Conservation (phyloP, 2,329 filamentous ascomycete genomes). For the Phialophora tarda region DNA sequence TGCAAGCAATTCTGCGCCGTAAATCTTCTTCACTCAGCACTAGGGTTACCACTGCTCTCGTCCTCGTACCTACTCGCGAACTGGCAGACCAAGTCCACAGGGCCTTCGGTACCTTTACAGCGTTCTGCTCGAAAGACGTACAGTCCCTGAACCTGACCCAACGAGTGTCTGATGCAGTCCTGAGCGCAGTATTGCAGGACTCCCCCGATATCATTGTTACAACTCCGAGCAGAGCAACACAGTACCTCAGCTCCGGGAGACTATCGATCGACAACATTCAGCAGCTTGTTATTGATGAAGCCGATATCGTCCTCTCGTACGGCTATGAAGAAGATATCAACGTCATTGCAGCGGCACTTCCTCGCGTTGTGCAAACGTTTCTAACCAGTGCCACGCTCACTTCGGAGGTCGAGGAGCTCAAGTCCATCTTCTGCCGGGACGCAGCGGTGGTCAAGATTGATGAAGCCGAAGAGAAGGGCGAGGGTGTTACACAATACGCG, state of each 20-base stretch:
- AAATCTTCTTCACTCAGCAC: conserved; percentile 61
- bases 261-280: conserved; percentile 73
- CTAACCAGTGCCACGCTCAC: conserved; percentile 94
- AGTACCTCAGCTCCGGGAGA: conserved; percentile 74
- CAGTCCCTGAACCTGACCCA: conserved; percentile 84
- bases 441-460: conserved; percentile 82
- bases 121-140: conserved; percentile 84
- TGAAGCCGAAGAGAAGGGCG: conserved; percentile 76
- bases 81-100: conserved; percentile 89
- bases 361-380: conserved; percentile 85
- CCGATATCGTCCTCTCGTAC: conserved; percentile 90
- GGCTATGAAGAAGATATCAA: conserved; percentile 91
- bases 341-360: conserved; percentile 75
- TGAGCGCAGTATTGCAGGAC: conserved; percentile 82
- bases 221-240: conserved; percentile 82
- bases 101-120: conserved; percentile 74
- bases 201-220: conserved; percentile 88
- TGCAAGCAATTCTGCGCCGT: conserved; percentile 79
- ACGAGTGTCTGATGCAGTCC: conserved; percentile 87
- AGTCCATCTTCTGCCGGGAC: conserved; percentile 81
- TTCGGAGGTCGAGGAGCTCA: conserved; percentile 82
- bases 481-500: conserved; percentile 82
- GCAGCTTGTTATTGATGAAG: conserved; percentile 89
- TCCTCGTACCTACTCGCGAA: conserved; percentile 93
- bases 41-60: conserved; percentile 59